Percentiles rank a stretch among this genome's conserved stretches.
These are phyloP conservation scores for Cicer cuneatum DNA, from an alignment of 306 rosid species.

Conservation along the genomic window DNA sequence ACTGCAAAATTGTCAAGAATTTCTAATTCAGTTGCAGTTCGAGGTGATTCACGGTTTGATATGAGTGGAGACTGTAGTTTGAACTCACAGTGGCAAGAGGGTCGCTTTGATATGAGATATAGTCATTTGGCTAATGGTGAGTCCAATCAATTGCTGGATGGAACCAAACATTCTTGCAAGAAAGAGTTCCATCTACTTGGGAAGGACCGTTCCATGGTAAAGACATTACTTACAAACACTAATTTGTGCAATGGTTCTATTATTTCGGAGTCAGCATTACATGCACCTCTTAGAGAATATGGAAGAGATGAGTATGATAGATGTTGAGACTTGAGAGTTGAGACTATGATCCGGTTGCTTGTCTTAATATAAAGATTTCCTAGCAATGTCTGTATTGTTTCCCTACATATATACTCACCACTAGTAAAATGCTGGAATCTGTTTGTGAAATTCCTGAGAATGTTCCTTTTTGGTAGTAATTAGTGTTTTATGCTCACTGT, in stretches of 20 bases:
- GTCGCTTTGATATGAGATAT: slow-evolving; percentile 50
- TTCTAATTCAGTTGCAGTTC: slow-evolving; percentile 68
- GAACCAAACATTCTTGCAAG: slow-evolving; percentile 52
- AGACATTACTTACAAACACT: slow-evolving; percentile 33
- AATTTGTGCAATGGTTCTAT: slow-evolving; percentile 28
- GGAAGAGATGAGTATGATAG: slow-evolving; percentile 31
- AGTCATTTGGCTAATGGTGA: slow-evolving; percentile 55
- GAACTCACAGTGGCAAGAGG: slow-evolving; percentile 67
- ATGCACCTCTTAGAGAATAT: slow-evolving; percentile 12
- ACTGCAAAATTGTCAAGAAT: slow-evolving; percentile 58
- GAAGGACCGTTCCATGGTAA: slow-evolving; percentile 66
- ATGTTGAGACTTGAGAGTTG: slow-evolving; percentile 22
- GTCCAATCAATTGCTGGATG: slow-evolving; percentile 59
- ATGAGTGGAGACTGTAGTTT: slow-evolving; percentile 50
- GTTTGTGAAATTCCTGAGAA: slow-evolving; percentile 18
- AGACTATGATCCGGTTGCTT: neutral
- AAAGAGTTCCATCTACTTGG: slow-evolving; percentile 52
- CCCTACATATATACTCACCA: neutral
- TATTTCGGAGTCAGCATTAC: slow-evolving; percentile 12
- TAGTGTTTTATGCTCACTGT: slow-evolving; percentile 10
- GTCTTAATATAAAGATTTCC: slow-evolving; percentile 29
- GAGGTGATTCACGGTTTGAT: slow-evolving; percentile 57
- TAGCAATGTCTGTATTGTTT: slow-evolving; percentile 9
- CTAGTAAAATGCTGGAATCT: slow-evolving; percentile 20
- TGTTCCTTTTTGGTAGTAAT: slow-evolving; percentile 17